phyloP scores from a whole-genome alignment of 2,329 filamentous ascomycete species.

The Colletotrichum shisoi region DNA sequence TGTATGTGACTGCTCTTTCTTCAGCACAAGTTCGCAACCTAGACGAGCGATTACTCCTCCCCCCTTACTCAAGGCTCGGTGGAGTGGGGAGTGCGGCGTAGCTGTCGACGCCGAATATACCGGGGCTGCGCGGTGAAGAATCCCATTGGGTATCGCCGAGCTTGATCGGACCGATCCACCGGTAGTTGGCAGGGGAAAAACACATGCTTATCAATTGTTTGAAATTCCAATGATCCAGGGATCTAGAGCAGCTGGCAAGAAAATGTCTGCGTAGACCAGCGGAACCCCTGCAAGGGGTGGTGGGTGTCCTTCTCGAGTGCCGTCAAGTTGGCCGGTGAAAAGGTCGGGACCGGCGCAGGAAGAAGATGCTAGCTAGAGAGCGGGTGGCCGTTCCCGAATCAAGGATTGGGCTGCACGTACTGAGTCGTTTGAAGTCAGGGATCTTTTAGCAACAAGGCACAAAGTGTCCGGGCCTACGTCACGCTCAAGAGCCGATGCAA shows the following conservation, averaged over 20 bases:
- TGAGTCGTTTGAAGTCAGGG: background rate
- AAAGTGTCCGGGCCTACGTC: background rate
- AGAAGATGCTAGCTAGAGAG: background rate
- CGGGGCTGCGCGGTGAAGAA: constrained; percentile 9
- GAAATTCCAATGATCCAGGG: background rate
- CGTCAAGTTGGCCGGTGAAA: background rate
- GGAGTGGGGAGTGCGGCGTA: background rate
- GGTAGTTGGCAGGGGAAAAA: background rate
- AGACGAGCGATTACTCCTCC: background rate
- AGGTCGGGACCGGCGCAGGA: background rate
- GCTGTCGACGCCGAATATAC: constrained; percentile 8
- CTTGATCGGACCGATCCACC: constrained; percentile 18
- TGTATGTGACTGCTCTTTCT: background rate
- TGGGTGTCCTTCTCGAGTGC: background rate
- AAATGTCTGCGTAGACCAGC: constrained; percentile 3
- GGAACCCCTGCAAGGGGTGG: constrained; percentile 5
- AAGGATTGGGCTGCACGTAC: background rate
- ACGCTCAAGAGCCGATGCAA: background rate
- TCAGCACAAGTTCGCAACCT: constrained; percentile 2
- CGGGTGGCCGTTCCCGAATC: background rate
- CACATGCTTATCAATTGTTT: constrained; percentile 15
- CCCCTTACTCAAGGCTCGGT: constrained; percentile 3
- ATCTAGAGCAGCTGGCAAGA: background rate
- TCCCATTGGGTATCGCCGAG: background rate
- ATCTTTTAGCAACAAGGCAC: background rate